Base-by-base conservation (phyloP, 805 yeast species). In the Tetrapisispora pingtungensis region DNA sequence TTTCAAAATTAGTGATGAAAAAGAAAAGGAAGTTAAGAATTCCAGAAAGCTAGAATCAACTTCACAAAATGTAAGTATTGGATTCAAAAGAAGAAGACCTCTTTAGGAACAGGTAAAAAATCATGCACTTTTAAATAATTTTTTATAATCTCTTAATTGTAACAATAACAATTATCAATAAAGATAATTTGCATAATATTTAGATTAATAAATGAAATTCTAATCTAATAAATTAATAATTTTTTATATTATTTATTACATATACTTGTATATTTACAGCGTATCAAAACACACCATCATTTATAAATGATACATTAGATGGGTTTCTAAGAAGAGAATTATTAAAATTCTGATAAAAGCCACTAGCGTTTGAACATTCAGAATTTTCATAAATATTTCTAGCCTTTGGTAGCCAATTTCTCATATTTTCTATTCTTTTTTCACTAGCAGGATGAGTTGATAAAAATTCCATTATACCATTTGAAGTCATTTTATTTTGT, bases 381-480 rank as follows among this genome's bases (percentile, higher is more conserved):
- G 64, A 50, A 37, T 60, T 56, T 15, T 58, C 55, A 44, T 55
- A 60, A 2, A 62, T 15, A 15, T 51, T 49, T 31, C 43, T 50
- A 2, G 74, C 74, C 36, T 72, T 73, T 0, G 82, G 81, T 62
- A 80, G 58, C 90, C 95, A 85, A 37, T 69, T 58, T 17, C 63
- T 53, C 65, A 93, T 81, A 49, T 84, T 82, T 26, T 70, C 65
- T 24, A 84, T 80, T 58, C 98, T 75, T 45, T 73, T 75, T n/a
- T 66, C 67, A 17, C 87, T 81, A 15, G 87, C 80, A 1, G 99
- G 99, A 65, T 93, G 98, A 0, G 97, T 87, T 15, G 88, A 78
- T 44, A 90, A 56, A 63, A 87, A 70, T 64, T 87, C 88, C 14
- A 80, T 75, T 13, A 39, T 14, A 7, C 27, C 35, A 13, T 67